phyloP scores from a whole-genome alignment of 202 grass and related monocot species.

The Schoenoplectus tabernaemontani region DNA sequence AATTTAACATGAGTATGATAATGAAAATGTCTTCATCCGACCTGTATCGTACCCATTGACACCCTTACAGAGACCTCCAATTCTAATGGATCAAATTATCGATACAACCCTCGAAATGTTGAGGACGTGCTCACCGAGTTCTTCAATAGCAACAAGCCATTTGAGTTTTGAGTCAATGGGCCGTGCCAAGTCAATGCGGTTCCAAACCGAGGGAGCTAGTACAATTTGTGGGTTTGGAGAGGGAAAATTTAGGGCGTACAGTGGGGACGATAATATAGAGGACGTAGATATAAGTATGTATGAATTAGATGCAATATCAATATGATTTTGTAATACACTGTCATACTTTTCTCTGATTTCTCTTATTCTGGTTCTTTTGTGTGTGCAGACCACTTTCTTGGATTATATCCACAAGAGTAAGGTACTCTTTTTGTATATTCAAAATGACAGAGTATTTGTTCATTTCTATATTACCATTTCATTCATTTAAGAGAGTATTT shows the following conservation, averaged over 20 bases:
- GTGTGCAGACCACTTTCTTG: slow-evolving; percentile 77
- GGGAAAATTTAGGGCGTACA: slow-evolving; percentile 38
- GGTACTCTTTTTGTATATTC: slow-evolving; percentile 32
- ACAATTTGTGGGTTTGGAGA: slow-evolving; percentile 82
- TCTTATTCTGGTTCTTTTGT: slow-evolving; percentile 19
- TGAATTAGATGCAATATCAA: not conserved
- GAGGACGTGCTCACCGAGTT: slow-evolving; percentile 90
- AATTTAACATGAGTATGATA: too few species aligned
- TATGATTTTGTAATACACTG: not conserved
- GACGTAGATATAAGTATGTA: not conserved
- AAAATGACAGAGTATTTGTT: not conserved
- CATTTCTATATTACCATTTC: not conserved
- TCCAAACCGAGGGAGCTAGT: slow-evolving; percentile 78
- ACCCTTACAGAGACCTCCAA: slow-evolving; percentile 41
- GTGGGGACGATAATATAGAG: slow-evolving; percentile 33
- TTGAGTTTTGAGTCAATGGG: slow-evolving; percentile 58
- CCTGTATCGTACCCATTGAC: too few species aligned
- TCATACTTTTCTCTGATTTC: not conserved
- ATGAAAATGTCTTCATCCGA: too few species aligned
- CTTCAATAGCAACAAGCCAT: slow-evolving; percentile 75
- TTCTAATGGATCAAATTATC: slow-evolving; percentile 35
- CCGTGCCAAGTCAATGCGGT: slow-evolving; percentile 73
- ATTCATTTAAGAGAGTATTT: slow-evolving; percentile 14
- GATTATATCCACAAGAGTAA: slow-evolving; percentile 91
- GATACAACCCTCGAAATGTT: slow-evolving; percentile 75